Evolutionary conservation across 176 grass and related monocot genomes (phyloP).

Genomic region (Pharus latifolius): DNA sequence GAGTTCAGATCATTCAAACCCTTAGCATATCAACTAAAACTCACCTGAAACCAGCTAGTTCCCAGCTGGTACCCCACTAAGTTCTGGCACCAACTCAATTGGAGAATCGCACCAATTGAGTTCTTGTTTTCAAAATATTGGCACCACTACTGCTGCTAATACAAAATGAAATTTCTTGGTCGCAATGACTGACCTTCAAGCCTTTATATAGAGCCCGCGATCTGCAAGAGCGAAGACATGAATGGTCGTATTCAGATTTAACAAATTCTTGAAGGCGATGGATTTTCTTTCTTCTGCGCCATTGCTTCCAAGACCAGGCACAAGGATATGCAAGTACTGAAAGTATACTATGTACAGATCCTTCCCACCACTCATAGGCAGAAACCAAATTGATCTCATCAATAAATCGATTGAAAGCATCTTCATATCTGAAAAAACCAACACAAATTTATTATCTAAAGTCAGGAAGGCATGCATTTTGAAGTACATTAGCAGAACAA

Average conservation of each 20-base stretch:
- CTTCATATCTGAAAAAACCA: constrained; percentile 71
- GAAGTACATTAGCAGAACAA: not conserved
- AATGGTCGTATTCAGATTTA: constrained; percentile 97
- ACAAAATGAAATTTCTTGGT: not conserved
- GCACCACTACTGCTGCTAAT: not conserved
- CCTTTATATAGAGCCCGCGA: constrained; percentile 99
- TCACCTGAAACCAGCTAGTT: not conserved
- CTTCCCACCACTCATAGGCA: constrained; percentile 99
- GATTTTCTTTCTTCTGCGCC: constrained; percentile 87
- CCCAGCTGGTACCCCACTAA: not conserved
- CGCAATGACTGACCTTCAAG: constrained; percentile 68
- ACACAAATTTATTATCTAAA: not conserved
- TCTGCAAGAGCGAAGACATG: constrained; percentile 92
- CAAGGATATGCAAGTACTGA: constrained; percentile 94
- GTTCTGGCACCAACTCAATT: not conserved
- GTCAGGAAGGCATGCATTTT: not conserved
- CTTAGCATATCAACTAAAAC: constrained; percentile 4
- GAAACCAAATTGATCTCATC: constrained; percentile 94
- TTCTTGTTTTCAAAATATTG: not conserved
- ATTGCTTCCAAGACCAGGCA: constrained; percentile 99
- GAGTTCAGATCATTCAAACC: not conserved
- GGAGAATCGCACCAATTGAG: not conserved
- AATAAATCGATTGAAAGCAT: constrained; percentile 94
- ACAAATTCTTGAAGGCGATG: constrained; percentile 91
- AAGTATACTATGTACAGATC: constrained; percentile 91